Percentiles rank a stretch among this genome's conserved stretches.
These are phyloP conservation scores for Limnanthes douglasii DNA, from an alignment of 345 rosid genomes.

Conservation along the genomic window DNA sequence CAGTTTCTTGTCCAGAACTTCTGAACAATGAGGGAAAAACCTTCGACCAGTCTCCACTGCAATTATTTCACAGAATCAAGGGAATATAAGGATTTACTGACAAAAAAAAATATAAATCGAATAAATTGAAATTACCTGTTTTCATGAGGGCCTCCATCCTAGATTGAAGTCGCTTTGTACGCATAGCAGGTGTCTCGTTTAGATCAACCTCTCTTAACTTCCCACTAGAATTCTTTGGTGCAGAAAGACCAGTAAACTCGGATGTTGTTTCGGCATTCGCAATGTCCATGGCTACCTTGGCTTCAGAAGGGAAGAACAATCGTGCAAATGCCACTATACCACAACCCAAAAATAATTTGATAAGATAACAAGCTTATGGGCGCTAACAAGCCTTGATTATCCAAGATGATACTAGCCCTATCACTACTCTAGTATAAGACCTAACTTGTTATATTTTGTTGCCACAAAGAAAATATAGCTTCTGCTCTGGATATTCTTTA, in stretches of 20 bases:
- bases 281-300: constrained; percentile 83
- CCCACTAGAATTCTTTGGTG: constrained; percentile 38
- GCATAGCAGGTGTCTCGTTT: constrained; percentile 75
- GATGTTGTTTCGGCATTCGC: constrained; percentile 59
- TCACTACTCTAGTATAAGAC: no score
- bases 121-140: constrained; percentile 48
- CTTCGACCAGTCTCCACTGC: constrained; percentile 85
- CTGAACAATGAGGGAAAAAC: constrained; percentile 70
- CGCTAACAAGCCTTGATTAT: no score
- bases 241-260: constrained; percentile 46
- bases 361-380: not conserved
- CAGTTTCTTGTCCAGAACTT: constrained; percentile 90
- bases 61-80: constrained; percentile 2
- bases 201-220: constrained; percentile 70
- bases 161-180: constrained; percentile 42
- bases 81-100: not conserved
- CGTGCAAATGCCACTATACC: constrained; percentile 75
- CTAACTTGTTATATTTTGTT: no score
- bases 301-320: constrained; percentile 76
- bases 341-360: constrained; percentile 1
- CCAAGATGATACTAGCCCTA: no score
- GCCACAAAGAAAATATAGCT: no score
- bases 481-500: no score
- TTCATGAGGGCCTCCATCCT: constrained; percentile 83
- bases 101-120: not conserved